phyloP scores from a whole-genome alignment of 108 stramenopile species.

The Thalassiosira profunda region DNA sequence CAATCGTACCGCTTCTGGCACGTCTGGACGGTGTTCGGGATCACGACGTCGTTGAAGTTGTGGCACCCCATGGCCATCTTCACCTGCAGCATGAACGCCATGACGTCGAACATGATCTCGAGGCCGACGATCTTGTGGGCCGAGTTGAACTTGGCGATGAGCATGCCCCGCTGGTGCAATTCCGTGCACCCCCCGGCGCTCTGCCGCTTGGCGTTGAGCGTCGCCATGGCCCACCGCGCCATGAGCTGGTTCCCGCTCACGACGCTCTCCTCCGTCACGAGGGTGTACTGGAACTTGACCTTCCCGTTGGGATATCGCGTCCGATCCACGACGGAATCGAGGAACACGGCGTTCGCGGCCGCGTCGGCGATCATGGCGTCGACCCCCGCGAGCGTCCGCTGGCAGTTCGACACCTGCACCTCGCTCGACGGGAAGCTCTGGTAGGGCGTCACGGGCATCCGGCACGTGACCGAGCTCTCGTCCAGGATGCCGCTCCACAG shows the following conservation, averaged over 20 bases:
- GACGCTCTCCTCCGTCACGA: constrained; percentile 90
- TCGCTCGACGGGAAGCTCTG: constrained; percentile 94
- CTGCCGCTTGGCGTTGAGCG: constrained; percentile 85
- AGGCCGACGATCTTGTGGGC: constrained; percentile 88
- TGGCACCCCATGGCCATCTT: constrained; percentile 91
- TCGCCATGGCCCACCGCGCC: constrained; percentile 95
- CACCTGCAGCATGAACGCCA: constrained; percentile 98
- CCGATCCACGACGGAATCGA: constrained; percentile 84
- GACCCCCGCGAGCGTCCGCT: constrained; percentile 93
- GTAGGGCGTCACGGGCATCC: constrained; percentile 93
- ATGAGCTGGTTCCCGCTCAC: constrained; percentile 93
- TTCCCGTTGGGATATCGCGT: constrained; percentile 68
- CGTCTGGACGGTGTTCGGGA: constrained; percentile 91
- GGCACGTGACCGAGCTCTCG: constrained; percentile 86
- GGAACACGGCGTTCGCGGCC: constrained; percentile 85
- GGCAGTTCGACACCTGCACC: constrained; percentile 90
- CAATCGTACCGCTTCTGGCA: too few species aligned
- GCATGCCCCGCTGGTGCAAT: constrained; percentile 92
- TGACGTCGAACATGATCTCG: constrained; percentile 97
- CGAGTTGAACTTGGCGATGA: constrained; percentile 92
- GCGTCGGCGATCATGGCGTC: constrained; percentile 96
- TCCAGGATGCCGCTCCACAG: constrained; percentile 90
- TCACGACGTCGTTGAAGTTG: constrained; percentile 75
- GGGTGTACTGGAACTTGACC: constrained; percentile 88
- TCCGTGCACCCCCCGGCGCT: constrained; percentile 89